A percentile compares a stretch with the other conserved stretches of the same genome.
phyloP scores from a whole-genome alignment of 2,329 filamentous ascomycete species.

The Microascus cirrosus region DNA sequence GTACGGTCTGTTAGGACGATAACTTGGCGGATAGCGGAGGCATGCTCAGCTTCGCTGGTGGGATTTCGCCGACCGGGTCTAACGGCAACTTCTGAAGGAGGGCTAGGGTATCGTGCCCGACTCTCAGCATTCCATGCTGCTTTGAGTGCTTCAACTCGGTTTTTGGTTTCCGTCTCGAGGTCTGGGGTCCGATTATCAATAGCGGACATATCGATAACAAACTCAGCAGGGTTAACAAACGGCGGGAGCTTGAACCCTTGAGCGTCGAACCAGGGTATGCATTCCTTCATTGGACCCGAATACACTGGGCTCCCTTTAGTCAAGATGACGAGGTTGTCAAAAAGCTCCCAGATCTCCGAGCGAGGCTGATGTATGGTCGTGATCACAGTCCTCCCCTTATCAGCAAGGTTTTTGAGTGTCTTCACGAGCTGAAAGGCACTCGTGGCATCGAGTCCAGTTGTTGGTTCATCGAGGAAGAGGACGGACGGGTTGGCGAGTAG shows the following conservation, averaged over 20 bases:
- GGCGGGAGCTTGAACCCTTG: conserved; percentile 51
- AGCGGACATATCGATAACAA: conserved; percentile 63
- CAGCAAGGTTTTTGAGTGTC: conserved; percentile 56
- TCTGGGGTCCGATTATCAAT: conserved; percentile 61
- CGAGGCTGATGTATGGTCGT: conserved; percentile 69
- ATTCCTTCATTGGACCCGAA: conserved; percentile 46
- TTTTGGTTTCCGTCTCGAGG: conserved; percentile 46
- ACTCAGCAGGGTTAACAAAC: conserved; percentile 71
- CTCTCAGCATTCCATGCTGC: conserved; percentile 42
- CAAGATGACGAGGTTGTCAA: conserved; percentile 61
- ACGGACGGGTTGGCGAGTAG: conserved; percentile 69
- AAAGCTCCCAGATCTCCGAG: conserved; percentile 69
- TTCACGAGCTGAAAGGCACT: conserved; percentile 64
- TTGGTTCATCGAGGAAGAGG: conserved; percentile 69
- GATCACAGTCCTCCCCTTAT: conserved; percentile 59
- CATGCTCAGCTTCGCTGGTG: conserved; percentile 23
- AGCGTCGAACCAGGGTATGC: conserved; percentile 51
- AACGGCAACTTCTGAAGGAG: neutral
- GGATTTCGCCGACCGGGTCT: conserved; percentile 4
- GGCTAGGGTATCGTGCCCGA: conserved; percentile 11
- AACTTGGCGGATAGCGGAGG: conserved; percentile 51
- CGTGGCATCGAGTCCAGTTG: conserved; percentile 66
- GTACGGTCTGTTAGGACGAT: conserved; percentile 57
- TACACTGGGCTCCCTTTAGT: conserved; percentile 59
- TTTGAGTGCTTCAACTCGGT: conserved; percentile 51